A percentile compares a stretch with the other conserved stretches of the same genome.
Conservation (phyloP, 495 filamentous ascomycete genomes). For the Podospora pseudoanserina region DNA sequence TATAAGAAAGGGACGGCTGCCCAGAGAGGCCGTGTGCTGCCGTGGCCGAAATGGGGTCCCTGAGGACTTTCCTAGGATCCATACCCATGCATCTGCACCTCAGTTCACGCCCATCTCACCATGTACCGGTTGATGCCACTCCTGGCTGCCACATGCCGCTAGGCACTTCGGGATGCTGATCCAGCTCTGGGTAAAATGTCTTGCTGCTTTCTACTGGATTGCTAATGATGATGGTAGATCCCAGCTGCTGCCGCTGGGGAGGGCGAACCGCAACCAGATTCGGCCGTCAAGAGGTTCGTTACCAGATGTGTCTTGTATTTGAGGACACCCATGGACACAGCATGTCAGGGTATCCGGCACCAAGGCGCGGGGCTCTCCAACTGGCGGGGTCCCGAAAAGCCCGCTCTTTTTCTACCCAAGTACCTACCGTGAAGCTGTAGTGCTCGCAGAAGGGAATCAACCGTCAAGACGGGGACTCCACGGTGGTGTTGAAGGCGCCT, state of each 20-base stretch:
- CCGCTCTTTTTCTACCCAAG: neutral
- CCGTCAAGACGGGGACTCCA: neutral
- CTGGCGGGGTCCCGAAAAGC: slow-evolving; percentile 6
- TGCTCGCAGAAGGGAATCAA: neutral
- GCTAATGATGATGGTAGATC: neutral
- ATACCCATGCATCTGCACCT: slow-evolving; percentile 7
- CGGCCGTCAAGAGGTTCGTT: neutral
- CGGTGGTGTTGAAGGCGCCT: neutral
- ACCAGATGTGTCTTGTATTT: neutral
- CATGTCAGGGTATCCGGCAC: slow-evolving; percentile 8
- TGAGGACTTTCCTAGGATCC: slow-evolving; percentile 3
- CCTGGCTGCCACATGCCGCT: slow-evolving; percentile 5
- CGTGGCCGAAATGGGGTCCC: slow-evolving; percentile 16
- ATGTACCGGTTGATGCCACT: slow-evolving; percentile 1
- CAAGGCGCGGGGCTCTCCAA: slow-evolving; percentile 15
- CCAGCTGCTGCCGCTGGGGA: neutral
- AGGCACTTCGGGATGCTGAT: neutral
- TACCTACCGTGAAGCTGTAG: neutral
- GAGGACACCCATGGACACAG: neutral
- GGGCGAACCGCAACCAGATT: neutral
- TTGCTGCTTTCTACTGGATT: neutral
- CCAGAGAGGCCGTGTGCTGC: slow-evolving; percentile 16
- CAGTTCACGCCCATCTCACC: neutral
- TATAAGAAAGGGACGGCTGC: slow-evolving; percentile 15
- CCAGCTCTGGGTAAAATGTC: neutral